These are phyloP conservation scores for Lactuca sativa DNA, from an alignment of 129 eudicot species.

Conservation along the genomic window DNA sequence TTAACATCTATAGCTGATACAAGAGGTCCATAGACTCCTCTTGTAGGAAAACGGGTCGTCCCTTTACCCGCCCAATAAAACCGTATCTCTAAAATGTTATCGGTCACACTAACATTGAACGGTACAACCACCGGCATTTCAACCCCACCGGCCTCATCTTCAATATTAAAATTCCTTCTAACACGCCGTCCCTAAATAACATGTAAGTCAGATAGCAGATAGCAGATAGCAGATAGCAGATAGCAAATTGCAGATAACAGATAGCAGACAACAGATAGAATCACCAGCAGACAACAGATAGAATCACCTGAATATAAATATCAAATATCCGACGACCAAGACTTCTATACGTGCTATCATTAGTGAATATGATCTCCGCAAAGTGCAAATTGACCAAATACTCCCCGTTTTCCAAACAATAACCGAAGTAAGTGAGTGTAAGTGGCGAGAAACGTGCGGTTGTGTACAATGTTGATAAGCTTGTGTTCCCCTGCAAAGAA, in stretches of 20 bases:
- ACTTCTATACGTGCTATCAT: slow-evolving; percentile 54
- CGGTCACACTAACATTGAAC: slow-evolving; percentile 50
- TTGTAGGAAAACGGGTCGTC: slow-evolving; percentile 70
- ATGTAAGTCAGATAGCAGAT: not conserved
- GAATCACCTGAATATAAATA: slow-evolving; percentile 83
- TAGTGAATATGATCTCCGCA: slow-evolving; percentile 68
- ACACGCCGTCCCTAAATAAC: slow-evolving; percentile 56
- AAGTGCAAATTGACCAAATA: slow-evolving; percentile 73
- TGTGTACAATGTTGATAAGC: slow-evolving; percentile 51
- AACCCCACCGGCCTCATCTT: slow-evolving; percentile 61
- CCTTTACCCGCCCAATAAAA: slow-evolving; percentile 91
- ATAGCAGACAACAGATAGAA: not conserved
- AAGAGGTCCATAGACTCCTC: slow-evolving; percentile 92
- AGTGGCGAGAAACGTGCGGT: slow-evolving; percentile 79
- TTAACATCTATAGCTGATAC: slow-evolving; percentile 80
- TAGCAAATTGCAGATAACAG: not conserved
- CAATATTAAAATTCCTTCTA: slow-evolving; percentile 61
- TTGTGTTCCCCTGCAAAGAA: slow-evolving; percentile 36
- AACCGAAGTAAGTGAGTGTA: slow-evolving; percentile 73
- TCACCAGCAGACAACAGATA: too few relatives aligned
- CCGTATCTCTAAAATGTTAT: slow-evolving; percentile 69
- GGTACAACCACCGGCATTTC: slow-evolving; percentile 38
- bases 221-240: too few relatives aligned
- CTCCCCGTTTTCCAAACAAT: slow-evolving; percentile 81
- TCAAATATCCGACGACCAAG: slow-evolving; percentile 83